Evolutionary conservation across 1,284 basidiomycete species (phyloP), one percentile per base, ranked within the genome.

Genomic region (Cryptococcus wingfieldii): DNA sequence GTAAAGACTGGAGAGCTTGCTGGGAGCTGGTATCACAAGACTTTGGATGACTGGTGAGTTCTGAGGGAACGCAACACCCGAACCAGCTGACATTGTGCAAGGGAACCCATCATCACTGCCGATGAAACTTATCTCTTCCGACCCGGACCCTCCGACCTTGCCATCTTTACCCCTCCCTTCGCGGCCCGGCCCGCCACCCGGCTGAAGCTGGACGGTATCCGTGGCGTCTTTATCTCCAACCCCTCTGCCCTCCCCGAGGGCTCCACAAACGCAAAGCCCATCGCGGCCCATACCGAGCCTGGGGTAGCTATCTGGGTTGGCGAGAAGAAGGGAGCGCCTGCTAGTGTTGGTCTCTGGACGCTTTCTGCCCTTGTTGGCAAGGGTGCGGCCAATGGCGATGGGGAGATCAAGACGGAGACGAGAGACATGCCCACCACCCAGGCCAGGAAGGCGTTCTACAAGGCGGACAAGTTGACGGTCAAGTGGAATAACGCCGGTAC

Each of bases 301-400:
- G 74, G 70, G 18, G 72, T 98, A 31, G 93, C 93, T 4, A 84
- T 95, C 14, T 98, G 98, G 74, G 81, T 94, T 42, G 88, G 86
- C 1, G 94, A 98, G 82, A 93, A 92, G 80, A 97, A 97, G 81
- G 94, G 94, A 55, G 86, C 87, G n/a, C 95, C 95, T 1, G 95
- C 92, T 1, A 88, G 83, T 59, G 83, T 98, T 71, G 88, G 87
- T 68, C 85, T 97, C 53, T 94, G 88, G 76, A 83, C 86, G 51
- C 81, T 98, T 39, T 77, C 83, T 51, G 82, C 84, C 8, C 83
- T 91, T 7, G 27, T 73, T 25, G 70, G 71, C 14, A 59, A 56
- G 5, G 47, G 47, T 14, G 51, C 51, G 27, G 50, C 59, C 47
- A 37, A 8, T 19, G 38, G 13, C 6, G 55, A 39, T 16, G 51